Evolutionary conservation across 306 rosid species (phyloP).

Genomic region (Oemleria cerasiformis): DNA sequence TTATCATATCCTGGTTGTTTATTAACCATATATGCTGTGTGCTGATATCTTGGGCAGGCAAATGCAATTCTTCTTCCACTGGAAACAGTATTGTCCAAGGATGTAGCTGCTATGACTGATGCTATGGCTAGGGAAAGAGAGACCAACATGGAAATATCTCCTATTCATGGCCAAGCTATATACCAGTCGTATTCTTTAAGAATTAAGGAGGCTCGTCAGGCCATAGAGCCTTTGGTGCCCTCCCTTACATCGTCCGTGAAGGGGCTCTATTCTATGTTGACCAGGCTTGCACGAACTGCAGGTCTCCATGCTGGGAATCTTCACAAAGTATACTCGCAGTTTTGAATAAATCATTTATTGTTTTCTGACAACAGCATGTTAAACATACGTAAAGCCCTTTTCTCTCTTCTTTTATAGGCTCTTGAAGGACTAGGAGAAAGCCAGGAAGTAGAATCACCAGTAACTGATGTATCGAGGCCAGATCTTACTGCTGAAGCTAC

Average conservation of each 20-base stretch:
- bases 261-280: constrained; percentile 81
- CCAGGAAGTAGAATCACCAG: constrained; percentile 79
- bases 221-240: constrained; percentile 71
- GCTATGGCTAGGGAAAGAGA: constrained; percentile 74
- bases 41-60: constrained; percentile 50
- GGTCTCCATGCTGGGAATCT: constrained; percentile 95
- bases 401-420: constrained; percentile 56
- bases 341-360: constrained; percentile 19
- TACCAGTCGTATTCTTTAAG: constrained; percentile 78
- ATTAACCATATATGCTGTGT: constrained; percentile 30
- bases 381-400: constrained; percentile 5
- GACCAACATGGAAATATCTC: constrained; percentile 74
- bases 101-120: constrained; percentile 85
- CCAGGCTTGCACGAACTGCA: constrained; percentile 86
- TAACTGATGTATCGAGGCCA: constrained; percentile 53
- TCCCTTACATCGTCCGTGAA: constrained; percentile 69
- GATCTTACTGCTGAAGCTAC: constrained; percentile 58
- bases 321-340: constrained; percentile 66
- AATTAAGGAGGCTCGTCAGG: constrained; percentile 77
- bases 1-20: not conserved
- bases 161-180: constrained; percentile 94
- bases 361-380: constrained; percentile 18
- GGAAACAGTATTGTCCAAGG: constrained; percentile 85
- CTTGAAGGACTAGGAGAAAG: constrained; percentile 98
- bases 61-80: constrained; percentile 86